phyloP scores from a whole-genome alignment of 148 eudicot genomes.

The Persicaria maculosa region DNA sequence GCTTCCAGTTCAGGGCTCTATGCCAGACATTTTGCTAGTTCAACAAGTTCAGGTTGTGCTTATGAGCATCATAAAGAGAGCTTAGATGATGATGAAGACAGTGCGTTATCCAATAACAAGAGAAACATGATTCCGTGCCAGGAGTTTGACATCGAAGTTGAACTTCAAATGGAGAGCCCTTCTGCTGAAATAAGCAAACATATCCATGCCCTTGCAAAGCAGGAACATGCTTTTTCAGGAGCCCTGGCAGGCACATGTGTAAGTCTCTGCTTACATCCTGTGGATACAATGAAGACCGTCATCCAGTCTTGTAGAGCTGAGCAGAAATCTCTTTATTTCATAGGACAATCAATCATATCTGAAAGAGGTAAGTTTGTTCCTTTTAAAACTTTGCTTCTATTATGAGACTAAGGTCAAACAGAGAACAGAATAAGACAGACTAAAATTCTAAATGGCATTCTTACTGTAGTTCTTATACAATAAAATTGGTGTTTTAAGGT shows the following conservation, averaged over 20 bases:
- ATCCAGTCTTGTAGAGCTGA: constrained; percentile 67
- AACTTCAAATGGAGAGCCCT: constrained; percentile 22
- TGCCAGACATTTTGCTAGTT: constrained; percentile 19
- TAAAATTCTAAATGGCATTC: no score
- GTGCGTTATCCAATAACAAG: constrained; percentile 17
- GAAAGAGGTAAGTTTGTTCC: constrained; percentile 59
- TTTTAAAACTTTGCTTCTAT: neutral
- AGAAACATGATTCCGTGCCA: constrained; percentile 10
- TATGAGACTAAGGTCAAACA: neutral
- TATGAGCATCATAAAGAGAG: constrained; percentile 14
- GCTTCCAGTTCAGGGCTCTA: constrained; percentile 24
- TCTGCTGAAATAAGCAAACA: constrained; percentile 23
- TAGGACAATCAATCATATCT: constrained; percentile 69
- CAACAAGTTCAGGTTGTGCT: constrained; percentile 19
- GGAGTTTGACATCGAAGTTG: constrained; percentile 17
- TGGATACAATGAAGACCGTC: constrained; percentile 88
- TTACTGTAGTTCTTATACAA: neutral
- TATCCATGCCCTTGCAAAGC: constrained; percentile 46
- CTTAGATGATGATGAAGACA: constrained; percentile 21
- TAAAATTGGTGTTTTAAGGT: neutral
- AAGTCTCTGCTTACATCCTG: constrained; percentile 86
- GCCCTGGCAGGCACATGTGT: constrained; percentile 89
- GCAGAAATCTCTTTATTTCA: constrained; percentile 45
- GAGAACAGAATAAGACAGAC: neutral
- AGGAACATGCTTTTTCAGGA: constrained; percentile 90